phyloP scores from a whole-genome alignment of 805 yeast genomes.

The Metschnikowia anglica region DNA sequence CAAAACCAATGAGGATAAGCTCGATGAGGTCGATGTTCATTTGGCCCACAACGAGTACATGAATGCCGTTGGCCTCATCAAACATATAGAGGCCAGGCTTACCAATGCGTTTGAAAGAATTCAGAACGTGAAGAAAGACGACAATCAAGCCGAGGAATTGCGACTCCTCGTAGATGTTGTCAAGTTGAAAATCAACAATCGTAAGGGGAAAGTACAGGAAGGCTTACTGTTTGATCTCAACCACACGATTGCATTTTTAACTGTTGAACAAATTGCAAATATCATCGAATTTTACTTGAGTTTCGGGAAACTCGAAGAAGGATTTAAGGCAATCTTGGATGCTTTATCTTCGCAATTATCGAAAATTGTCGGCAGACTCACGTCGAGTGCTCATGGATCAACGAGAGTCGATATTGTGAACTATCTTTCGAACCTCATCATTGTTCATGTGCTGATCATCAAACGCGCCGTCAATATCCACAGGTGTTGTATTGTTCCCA shows the following conservation, averaged over 20 bases:
- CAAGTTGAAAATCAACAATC: conserved; percentile 38
- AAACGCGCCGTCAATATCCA: conserved; percentile 54
- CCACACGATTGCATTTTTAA: conserved; percentile 32
- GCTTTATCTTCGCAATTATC: conserved; percentile 36
- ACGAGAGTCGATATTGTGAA: conserved; percentile 44
- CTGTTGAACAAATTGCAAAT: conserved; percentile 30
- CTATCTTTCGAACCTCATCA: conserved; percentile 40
- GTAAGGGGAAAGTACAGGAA: conserved; percentile 39
- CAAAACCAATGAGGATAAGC: conserved; percentile 54
- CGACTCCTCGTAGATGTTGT: conserved; percentile 41
- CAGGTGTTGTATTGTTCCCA: conserved; percentile 48
- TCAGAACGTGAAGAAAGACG: conserved; percentile 13
- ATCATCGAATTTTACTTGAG: conserved; percentile 38
- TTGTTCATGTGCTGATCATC: conserved; percentile 37
- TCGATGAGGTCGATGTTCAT: conserved; percentile 69
- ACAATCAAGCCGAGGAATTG: conserved; percentile 25
- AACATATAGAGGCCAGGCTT: conserved; percentile 37
- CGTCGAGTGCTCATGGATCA: conserved; percentile 42
- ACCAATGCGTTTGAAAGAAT: conserved; percentile 29
- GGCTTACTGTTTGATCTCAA: conserved; percentile 39
- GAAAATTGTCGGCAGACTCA: conserved; percentile 33
- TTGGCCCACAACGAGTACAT: conserved; percentile 59
- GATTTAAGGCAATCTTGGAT: conserved; percentile 33
- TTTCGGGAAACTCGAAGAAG: conserved; percentile 38
- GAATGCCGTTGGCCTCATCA: conserved; percentile 43